Conservation (phyloP, 2,329 filamentous ascomycete genomes). For the Arthrocladium fulminans region DNA sequence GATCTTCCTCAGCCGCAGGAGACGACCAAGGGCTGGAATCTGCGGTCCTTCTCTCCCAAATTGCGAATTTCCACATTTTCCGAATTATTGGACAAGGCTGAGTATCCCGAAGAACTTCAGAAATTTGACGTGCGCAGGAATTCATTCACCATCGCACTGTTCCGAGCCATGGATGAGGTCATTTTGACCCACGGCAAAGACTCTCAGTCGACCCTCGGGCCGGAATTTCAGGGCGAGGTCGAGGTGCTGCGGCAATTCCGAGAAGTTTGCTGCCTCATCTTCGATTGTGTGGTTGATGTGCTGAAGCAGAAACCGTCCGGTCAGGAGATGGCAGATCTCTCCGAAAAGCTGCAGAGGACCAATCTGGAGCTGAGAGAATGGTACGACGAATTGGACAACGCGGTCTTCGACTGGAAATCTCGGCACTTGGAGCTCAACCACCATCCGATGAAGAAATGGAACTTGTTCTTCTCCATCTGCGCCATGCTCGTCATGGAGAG, state of each 20-base stretch:
- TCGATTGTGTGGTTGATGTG: constrained; percentile 4
- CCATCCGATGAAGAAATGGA: constrained; percentile 9
- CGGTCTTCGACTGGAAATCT: constrained; percentile 9
- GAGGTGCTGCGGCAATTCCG: constrained; percentile 6
- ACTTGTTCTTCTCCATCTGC: constrained; percentile 8
- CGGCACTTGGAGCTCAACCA: constrained; percentile 10
- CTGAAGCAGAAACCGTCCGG: neutral
- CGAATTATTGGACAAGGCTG: neutral
- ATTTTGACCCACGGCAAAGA: neutral
- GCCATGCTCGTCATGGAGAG: constrained; percentile 7
- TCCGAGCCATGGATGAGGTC: constrained; percentile 6
- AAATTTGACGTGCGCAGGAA: constrained; percentile 3
- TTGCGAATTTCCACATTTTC: constrained; percentile 4
- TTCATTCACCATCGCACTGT: constrained; percentile 2
- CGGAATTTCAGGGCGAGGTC: constrained; percentile 4
- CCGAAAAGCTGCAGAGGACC: constrained; percentile 8
- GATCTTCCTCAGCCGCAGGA: constrained; percentile 5
- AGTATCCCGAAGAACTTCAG: constrained; percentile 2
- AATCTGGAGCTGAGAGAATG: constrained; percentile 9
- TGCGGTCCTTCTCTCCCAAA: neutral
- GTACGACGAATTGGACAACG: constrained; percentile 9
- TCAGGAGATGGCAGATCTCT: constrained; percentile 4
- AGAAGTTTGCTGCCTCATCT: constrained; percentile 4
- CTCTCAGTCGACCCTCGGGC: neutral
- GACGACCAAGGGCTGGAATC: constrained; percentile 6